phyloP scores from a whole-genome alignment of 768 basidiomycete species.

The Auriscalpium vulgare region DNA sequence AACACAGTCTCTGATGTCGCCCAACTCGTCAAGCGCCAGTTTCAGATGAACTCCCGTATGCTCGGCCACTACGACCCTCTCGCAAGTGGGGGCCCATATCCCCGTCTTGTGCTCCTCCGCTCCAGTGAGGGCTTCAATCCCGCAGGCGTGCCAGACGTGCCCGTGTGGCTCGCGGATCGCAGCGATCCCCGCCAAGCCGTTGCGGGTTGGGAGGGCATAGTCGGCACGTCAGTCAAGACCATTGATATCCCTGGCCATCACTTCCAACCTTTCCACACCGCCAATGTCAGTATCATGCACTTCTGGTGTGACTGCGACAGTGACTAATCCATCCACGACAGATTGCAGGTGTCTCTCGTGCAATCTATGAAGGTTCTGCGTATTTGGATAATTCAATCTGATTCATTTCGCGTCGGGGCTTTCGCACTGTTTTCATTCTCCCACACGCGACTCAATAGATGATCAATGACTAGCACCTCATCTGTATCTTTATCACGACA shows the following conservation, averaged over 20 bases:
- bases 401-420: too few relatives aligned
- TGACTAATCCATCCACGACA: neutral
- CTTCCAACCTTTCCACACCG: conserved; percentile 45
- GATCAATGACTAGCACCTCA: too few relatives aligned
- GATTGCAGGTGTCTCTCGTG: neutral
- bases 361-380: neutral
- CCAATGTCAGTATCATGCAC: conserved; percentile 34
- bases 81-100: conserved; percentile 16
- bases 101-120: conserved; percentile 43
- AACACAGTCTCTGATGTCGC: conserved; percentile 24
- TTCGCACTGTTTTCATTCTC: too few relatives aligned
- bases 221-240: conserved; percentile 30
- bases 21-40: conserved; percentile 37
- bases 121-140: conserved; percentile 40
- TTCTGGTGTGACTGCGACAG: neutral
- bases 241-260: conserved; percentile 61
- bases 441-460: too few relatives aligned
- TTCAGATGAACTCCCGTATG: conserved; percentile 38
- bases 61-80: conserved; percentile 39
- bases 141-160: conserved; percentile 27
- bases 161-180: conserved; percentile 46
- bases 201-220: conserved; percentile 40
- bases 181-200: conserved; percentile 25
- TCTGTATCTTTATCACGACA: too few relatives aligned
- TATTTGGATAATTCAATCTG: neutral